Evolutionary conservation across 2,329 filamentous ascomycete species (phyloP).

Genomic region (Sclerotinia subarctica): DNA sequence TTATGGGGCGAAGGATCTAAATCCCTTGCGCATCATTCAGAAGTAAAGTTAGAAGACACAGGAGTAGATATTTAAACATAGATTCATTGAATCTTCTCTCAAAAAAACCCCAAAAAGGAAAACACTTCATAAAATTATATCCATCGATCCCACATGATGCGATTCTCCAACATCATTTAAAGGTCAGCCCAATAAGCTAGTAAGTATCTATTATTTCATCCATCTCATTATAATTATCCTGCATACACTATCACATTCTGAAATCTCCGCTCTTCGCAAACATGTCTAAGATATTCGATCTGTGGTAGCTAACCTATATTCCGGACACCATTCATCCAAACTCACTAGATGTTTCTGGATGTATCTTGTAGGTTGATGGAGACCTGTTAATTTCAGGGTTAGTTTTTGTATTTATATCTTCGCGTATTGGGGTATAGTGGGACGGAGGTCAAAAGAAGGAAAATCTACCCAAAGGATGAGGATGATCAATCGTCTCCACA

Average conservation of each 20-base stretch:
- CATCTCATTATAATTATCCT: neutral
- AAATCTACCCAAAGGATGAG: conserved; percentile 34
- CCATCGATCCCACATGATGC: neutral
- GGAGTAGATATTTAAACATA: neutral
- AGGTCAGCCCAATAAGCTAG: neutral
- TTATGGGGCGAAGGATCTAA: neutral
- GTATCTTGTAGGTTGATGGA: conserved; percentile 36
- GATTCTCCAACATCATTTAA: too few species aligned
- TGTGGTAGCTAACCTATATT: conserved; percentile 28
- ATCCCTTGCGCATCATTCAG: neutral
- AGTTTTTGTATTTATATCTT: neutral
- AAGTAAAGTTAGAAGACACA: neutral
- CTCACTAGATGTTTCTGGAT: conserved; percentile 26
- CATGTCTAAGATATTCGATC: conserved; percentile 9
- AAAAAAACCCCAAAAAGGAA: neutral
- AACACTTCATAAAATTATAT: neutral
- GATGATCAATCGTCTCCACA: conserved; percentile 37
- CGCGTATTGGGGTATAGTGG: neutral
- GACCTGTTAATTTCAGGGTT: conserved; percentile 1
- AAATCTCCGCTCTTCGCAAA: too few species aligned
- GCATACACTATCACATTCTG: neutral
- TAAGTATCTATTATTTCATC: neutral
- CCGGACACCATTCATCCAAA: conserved; percentile 34
- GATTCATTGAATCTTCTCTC: neutral
- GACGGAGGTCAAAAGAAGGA: too few species aligned